Evolutionary conservation across 2,329 filamentous ascomycete species (phyloP).

Genomic region (Pleomassaria siparia): DNA sequence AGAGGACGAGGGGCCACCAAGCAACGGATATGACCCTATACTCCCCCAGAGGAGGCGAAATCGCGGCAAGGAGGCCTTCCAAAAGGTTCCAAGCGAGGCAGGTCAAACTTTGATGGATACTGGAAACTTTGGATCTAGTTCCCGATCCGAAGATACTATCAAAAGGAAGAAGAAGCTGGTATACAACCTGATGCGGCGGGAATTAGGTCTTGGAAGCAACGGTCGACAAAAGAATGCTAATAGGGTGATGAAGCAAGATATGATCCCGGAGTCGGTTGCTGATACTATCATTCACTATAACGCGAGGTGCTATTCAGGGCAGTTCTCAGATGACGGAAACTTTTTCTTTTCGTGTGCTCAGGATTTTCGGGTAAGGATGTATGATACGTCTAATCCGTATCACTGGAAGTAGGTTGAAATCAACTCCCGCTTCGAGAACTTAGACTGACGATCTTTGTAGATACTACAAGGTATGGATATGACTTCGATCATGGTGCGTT

Average conservation of each 20-base stretch:
- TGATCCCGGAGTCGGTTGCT: slow-evolving; percentile 75
- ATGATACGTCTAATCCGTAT: slow-evolving; percentile 94
- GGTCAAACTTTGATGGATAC: slow-evolving; percentile 79
- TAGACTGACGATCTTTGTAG: slow-evolving; percentile 68
- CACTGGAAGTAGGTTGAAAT: slow-evolving; percentile 79
- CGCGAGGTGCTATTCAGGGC: slow-evolving; percentile 85
- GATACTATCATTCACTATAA: slow-evolving; percentile 90
- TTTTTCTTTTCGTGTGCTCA: slow-evolving; percentile 94
- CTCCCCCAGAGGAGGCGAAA: slow-evolving; percentile 47
- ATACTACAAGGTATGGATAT: background rate
- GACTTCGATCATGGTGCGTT: background rate
- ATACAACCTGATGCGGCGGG: slow-evolving; percentile 74
- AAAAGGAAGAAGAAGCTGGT: slow-evolving; percentile 65
- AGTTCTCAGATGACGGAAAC: slow-evolving; percentile 95
- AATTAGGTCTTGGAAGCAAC: slow-evolving; percentile 69
- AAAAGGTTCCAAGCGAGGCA: slow-evolving; percentile 79
- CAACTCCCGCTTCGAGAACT: background rate
- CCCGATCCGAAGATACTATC: slow-evolving; percentile 52
- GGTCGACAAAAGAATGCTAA: slow-evolving; percentile 63
- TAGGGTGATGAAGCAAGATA: slow-evolving; percentile 69
- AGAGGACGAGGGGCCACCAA: slow-evolving; percentile 42
- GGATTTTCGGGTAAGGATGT: slow-evolving; percentile 94
- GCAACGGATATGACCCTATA: slow-evolving; percentile 40
- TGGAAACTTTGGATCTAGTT: slow-evolving; percentile 74
- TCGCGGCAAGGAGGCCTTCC: slow-evolving; percentile 60